A percentile compares a stretch with the other conserved stretches of the same genome.
Conservation (phyloP, 768 basidiomycete species). For the Pulveroboletus sp. region DNA sequence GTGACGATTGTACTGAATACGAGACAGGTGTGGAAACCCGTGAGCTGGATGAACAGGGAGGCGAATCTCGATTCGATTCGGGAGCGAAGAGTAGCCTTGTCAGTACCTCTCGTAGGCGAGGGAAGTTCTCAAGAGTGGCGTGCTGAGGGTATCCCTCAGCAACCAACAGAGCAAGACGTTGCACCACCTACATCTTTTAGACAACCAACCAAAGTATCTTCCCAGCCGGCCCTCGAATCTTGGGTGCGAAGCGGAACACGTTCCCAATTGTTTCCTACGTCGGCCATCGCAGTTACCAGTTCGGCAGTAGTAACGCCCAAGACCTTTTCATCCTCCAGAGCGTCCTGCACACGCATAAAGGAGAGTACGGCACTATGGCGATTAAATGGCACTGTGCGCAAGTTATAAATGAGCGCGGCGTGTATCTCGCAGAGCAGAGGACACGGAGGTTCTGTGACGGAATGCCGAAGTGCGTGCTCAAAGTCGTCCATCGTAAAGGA, state of each 20-base stretch:
- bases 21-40: conserved; percentile 45
- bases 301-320: conserved; percentile 61
- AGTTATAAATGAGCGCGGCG: conserved; percentile 81
- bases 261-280: conserved; percentile 86
- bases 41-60: conserved; percentile 44
- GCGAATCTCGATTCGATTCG: conserved; percentile 41
- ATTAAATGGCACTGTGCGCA: conserved; percentile 75
- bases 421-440: conserved; percentile 83
- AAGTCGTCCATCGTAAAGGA: conserved; percentile 91
- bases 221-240: conserved; percentile 85
- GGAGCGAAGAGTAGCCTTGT: conserved; percentile 72
- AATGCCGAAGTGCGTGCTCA: conserved; percentile 81
- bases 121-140: conserved; percentile 68
- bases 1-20: conserved; percentile 44
- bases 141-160: conserved; percentile 45
- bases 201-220: conserved; percentile 84
- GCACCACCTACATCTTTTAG: conserved; percentile 77
- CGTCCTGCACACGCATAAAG: conserved; percentile 41
- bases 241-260: conserved; percentile 64
- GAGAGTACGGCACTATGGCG: conserved; percentile 75
- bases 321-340: conserved; percentile 41
- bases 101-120: conserved; percentile 65
- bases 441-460: conserved; percentile 63
- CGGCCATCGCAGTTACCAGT: conserved; percentile 65
- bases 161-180: background rate